Percentiles rank a stretch among this genome's conserved stretches.
phyloP scores from a whole-genome alignment of 768 basidiomycete genomes.

The Vararia minispora region DNA sequence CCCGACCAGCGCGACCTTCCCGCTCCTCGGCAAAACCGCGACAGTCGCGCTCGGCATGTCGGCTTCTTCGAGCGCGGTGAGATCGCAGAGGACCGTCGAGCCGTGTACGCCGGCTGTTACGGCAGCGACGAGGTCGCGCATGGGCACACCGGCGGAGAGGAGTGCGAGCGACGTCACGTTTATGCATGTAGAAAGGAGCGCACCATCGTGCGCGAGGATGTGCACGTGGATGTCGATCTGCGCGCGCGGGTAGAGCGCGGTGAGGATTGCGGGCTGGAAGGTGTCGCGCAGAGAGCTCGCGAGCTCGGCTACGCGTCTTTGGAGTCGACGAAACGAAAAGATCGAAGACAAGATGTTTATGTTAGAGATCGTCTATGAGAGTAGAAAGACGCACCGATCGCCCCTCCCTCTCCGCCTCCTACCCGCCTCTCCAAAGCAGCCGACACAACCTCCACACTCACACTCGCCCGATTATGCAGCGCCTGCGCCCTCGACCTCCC shows the following conservation, averaged over 20 bases:
- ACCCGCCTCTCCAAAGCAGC: slow-evolving; percentile 80
- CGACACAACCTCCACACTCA: slow-evolving; percentile 85
- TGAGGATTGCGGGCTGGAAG: slow-evolving; percentile 92
- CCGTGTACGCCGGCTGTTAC: slow-evolving; percentile 82
- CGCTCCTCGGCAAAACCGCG: slow-evolving; percentile 81
- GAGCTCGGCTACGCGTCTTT: slow-evolving; percentile 79
- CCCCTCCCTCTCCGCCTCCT: slow-evolving; percentile 64
- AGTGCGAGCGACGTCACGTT: slow-evolving; percentile 93
- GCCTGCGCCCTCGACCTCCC: slow-evolving; percentile 71
- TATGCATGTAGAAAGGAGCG: slow-evolving; percentile 81
- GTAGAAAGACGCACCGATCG: slow-evolving; percentile 87
- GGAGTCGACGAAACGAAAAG: background rate
- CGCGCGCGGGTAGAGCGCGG: slow-evolving; percentile 83
- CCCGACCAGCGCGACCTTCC: slow-evolving; percentile 75
- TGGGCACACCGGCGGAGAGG: slow-evolving; percentile 80
- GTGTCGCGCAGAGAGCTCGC: slow-evolving; percentile 84
- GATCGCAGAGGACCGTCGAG: slow-evolving; percentile 72
- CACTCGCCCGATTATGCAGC: slow-evolving; percentile 75
- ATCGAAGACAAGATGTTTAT: too few relatives aligned
- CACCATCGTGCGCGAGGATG: slow-evolving; percentile 90
- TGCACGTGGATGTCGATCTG: slow-evolving; percentile 93
- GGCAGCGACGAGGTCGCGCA: slow-evolving; percentile 86
- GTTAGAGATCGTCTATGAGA: too few relatives aligned
- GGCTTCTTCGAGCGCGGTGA: slow-evolving; percentile 82
- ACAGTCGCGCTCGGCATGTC: slow-evolving; percentile 84